A percentile compares a stretch with the other conserved stretches of the same genome.
Conservation (phyloP, 768 basidiomycete species). For the Butyriboletus loyo region DNA sequence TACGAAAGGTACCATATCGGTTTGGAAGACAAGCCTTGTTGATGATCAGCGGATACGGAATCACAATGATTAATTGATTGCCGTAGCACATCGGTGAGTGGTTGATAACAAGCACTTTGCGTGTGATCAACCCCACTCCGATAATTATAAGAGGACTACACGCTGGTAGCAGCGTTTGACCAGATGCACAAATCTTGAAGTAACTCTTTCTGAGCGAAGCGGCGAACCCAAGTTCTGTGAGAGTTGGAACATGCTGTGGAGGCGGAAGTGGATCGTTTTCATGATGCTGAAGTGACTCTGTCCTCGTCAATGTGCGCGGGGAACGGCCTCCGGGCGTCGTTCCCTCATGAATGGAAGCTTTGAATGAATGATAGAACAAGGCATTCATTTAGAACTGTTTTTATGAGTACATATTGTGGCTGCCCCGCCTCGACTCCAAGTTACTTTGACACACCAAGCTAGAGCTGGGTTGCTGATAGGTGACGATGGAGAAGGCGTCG, state of each 20-base stretch:
- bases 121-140: background rate
- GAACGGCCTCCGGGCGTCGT: background rate
- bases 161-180: background rate
- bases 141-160: background rate
- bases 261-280: too few relatives aligned
- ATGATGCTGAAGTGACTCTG: background rate
- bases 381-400: too few relatives aligned
- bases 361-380: background rate
- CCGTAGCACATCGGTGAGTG: too few relatives aligned
- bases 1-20: too few relatives aligned
- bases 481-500: conserved; percentile 44
- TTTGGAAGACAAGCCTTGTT: background rate
- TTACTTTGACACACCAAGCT: background rate
- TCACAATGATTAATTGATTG: background rate
- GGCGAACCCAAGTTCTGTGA: too few relatives aligned
- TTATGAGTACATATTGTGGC: too few relatives aligned
- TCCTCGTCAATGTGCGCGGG: background rate
- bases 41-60: background rate
- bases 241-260: too few relatives aligned
- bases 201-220: too few relatives aligned
- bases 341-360: background rate
- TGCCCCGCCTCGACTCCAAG: too few relatives aligned
- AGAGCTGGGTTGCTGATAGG: too few relatives aligned
- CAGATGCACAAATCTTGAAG: background rate
- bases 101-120: background rate